Conservation (phyloP, 2,329 filamentous ascomycete species). For the Colletotrichum cuscutae region DNA sequence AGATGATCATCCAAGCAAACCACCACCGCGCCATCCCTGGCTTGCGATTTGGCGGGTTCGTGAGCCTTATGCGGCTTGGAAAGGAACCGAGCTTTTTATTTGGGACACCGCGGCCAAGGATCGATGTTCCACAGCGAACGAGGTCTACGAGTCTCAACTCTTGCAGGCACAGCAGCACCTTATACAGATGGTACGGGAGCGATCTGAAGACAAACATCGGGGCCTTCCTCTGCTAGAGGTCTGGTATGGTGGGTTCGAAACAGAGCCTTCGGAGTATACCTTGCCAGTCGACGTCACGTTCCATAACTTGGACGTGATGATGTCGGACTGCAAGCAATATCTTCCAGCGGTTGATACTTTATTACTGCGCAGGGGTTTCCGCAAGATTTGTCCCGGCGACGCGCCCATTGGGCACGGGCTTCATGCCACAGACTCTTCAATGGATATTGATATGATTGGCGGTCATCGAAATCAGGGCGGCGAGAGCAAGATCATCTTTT, state of each 20-base stretch:
- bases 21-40: constrained; percentile 58
- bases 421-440: constrained; percentile 25
- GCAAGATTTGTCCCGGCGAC: constrained; percentile 38
- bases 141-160: constrained; percentile 48
- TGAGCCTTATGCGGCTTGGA: constrained; percentile 49
- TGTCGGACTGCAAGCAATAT: constrained; percentile 43
- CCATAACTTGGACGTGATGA: constrained; percentile 46
- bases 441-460: constrained; percentile 12
- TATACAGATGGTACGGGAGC: constrained; percentile 49
- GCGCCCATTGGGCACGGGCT: neutral
- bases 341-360: constrained; percentile 47
- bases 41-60: constrained; percentile 58
- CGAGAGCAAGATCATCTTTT: constrained; percentile 53
- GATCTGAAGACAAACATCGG: constrained; percentile 43
- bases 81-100: constrained; percentile 60
- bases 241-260: constrained; percentile 56
- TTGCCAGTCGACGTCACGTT: constrained; percentile 56
- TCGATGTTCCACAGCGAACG: constrained; percentile 36
- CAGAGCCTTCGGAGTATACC: constrained; percentile 33
- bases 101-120: constrained; percentile 57
- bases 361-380: constrained; percentile 52
- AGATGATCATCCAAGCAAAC: constrained; percentile 29
- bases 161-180: constrained; percentile 57
- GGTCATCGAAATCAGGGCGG: constrained; percentile 35
- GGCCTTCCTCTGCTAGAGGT: constrained; percentile 50